Conservation (phyloP, 2,329 filamentous ascomycete genomes). For the Paramyrothecium roridum region DNA sequence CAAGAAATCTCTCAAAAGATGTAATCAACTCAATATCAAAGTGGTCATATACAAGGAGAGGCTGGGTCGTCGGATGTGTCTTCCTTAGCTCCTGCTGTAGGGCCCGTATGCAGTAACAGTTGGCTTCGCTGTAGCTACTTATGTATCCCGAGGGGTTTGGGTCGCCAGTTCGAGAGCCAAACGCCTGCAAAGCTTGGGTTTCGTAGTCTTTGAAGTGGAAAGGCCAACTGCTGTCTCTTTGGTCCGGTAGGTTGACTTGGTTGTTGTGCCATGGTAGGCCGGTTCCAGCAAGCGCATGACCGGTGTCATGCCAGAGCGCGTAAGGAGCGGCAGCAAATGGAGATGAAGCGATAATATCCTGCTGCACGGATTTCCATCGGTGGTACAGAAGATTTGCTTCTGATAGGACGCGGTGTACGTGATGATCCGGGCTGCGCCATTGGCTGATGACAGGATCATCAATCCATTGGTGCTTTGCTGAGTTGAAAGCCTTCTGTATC, state of each 20-base stretch:
- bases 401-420: neutral
- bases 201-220: constrained; percentile 2
- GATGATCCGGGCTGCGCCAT: neutral
- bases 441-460: too few species aligned
- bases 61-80: neutral
- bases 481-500: too few species aligned
- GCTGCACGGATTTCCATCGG: neutral
- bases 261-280: constrained; percentile 1
- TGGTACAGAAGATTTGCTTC: neutral
- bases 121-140: neutral
- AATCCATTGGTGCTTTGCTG: too few species aligned
- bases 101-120: constrained; percentile 2
- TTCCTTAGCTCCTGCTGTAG: neutral
- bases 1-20: neutral
- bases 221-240: neutral
- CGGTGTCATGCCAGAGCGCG: constrained; percentile 1
- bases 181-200: neutral
- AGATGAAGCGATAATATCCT: neutral
- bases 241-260: constrained; percentile 1
- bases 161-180: neutral
- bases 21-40: neutral
- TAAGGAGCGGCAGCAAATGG: neutral
- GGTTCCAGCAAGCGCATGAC: neutral
- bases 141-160: neutral
- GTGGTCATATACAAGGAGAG: neutral